Base-by-base conservation (phyloP, 2,329 filamentous ascomycete genomes). In the Colletotrichum salicis region DNA sequence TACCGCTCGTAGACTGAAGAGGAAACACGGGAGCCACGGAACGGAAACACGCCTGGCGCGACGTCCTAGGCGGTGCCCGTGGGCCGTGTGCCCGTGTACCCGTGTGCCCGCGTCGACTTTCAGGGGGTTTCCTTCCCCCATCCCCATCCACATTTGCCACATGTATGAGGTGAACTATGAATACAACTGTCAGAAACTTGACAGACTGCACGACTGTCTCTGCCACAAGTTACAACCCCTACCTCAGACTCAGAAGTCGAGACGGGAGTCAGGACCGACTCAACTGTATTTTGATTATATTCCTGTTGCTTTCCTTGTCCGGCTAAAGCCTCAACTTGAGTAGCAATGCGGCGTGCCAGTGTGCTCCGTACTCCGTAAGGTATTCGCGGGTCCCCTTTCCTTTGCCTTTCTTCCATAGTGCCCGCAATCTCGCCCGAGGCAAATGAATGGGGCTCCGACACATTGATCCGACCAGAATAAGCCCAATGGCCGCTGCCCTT, bases 21-120 rank as follows among this genome's bases (percentile, higher is more conserved):
- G 67, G 67, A 70, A 65, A 66, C 67, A 56, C 55, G 62, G 62
- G 55, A 55, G 55, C 55, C 33, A 55, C 62, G 41, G 67, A 58
- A 55, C 41, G 52, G 66, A 64, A 64, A 52, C 66, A 58, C 59
- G 59, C 33, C 33, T 58, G 59, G 29, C 37, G 29, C 37, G 56
- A 19, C 35, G 22, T 57, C 35, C 35, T 45, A 64, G 31, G 56
- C 37, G 67, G 62, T 41, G 54, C 31, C 61, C 35, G 15, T 27
- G 51, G 37, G 13, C 37, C 37, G 13, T 19, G 19, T 41, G 37
- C 37, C 13, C 37, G 37, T 41, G 37, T 41, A 15, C 37, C 37
- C 37, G 13, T 19, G 19, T 41, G 37, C 37, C 13, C 37, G 37
- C 19, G 37, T 41, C 31, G 24, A 13, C 54, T 56, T 56, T 45